Evolutionary conservation across 768 basidiomycete species (phyloP), one percentile per base, ranked within the genome.

Genomic region (Rhodotorula diobovata): DNA sequence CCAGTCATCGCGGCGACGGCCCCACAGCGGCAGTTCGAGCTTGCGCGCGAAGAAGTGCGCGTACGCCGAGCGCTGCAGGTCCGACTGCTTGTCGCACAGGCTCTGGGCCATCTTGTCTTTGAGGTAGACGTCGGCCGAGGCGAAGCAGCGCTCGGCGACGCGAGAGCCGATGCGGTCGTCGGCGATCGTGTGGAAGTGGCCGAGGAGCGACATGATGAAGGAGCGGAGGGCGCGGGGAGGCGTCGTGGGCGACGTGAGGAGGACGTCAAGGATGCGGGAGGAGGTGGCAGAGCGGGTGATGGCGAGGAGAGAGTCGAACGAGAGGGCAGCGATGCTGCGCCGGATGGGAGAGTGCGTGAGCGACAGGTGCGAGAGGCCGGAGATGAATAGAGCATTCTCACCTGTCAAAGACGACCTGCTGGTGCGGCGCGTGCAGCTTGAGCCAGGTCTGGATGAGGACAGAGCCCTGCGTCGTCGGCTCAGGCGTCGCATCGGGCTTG

Each of bases 41-140:
- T 87, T 88, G 50, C 88, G 85, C 35, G 86, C 86, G 74, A 98
- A 93, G 83, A 87, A 96, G 79, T 90, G 90, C 35, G 93, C 95
- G 76, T 88, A 95, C 78, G 85, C 89, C 0, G 90, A 91, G 18
- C 83, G 87, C 1, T 87, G 86, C 23, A 98, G 85, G 28, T 83
- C 83, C 43, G 86, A 85, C 70, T 92, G 89, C 70, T 90, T 85
- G 2, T 85, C 81, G 32, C 45, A 61, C 23, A 91, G 81, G 20
- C 97, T 83, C 34, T 87, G 86, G 4, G 89, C 93, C 64, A 99
- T 91, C 80, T 94, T 95, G 82, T 96, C 93, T 91, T 90, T 93
- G 74, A 96, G 85, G 81, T 90, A 97, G 1, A 91, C 88, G 81
- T 99, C 96, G n/a, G 90, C 88, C 71, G 86, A 87, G 2, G 85